These are phyloP conservation scores for Chamaenerion angustifolium DNA, from an alignment of 345 rosid genomes.

Conservation along the genomic window DNA sequence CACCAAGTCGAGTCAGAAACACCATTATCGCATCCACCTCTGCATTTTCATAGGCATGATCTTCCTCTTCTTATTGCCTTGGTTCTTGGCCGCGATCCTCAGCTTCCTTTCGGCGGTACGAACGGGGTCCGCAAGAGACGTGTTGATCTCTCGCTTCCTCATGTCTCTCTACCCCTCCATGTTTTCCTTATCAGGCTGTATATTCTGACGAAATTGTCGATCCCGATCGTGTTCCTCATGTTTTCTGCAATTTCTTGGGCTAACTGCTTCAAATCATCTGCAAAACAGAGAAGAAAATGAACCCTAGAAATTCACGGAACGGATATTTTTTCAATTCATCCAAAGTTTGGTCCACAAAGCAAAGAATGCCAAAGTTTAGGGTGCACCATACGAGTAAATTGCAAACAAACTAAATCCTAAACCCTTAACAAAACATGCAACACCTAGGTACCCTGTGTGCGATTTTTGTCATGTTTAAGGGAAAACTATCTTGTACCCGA, in stretches of 20 bases:
- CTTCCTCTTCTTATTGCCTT: slow-evolving; percentile 69
- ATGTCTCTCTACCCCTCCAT: slow-evolving; percentile 54
- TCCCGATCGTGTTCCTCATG: slow-evolving; percentile 40
- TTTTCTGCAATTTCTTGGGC: no score
- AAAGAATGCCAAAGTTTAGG: no score
- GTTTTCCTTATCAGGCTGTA: slow-evolving; percentile 48
- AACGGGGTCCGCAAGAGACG: slow-evolving; percentile 74
- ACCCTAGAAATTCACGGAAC: background rate
- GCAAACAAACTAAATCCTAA: no score
- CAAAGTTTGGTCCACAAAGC: no score
- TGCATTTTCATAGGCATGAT: slow-evolving; percentile 42
- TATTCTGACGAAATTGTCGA: slow-evolving; percentile 34
- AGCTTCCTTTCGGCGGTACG: slow-evolving; percentile 81
- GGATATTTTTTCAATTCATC: background rate
- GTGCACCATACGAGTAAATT: no score
- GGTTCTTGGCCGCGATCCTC: slow-evolving; percentile 62
- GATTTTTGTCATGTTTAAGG: no score
- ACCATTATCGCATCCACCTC: slow-evolving; percentile 5
- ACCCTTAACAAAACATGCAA: no score
- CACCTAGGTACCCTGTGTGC: no score
- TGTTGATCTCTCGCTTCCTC: no score
- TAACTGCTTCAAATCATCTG: no score
- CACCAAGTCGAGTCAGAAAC: no score
- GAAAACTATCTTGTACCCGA: no score
- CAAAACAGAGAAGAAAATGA: slow-evolving; percentile 1